Base-by-base conservation (phyloP, 805 yeast species). In the Suhomyces kilbournensis region DNA sequence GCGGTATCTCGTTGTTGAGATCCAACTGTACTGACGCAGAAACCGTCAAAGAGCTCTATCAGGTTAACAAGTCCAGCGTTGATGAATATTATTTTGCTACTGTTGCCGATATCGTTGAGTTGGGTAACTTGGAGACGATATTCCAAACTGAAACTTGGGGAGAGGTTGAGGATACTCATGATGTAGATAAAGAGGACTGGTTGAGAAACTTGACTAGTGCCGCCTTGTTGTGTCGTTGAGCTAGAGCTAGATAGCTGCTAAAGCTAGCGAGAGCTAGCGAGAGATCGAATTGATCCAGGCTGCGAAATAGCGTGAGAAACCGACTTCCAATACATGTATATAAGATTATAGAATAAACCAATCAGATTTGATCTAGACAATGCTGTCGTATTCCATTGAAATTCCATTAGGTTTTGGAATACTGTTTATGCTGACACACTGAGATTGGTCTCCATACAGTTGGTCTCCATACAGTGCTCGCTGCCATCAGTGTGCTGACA, bases 121-220 rank as follows among this genome's bases (percentile, higher is more conserved):
- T 87, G 53, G 91, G 91, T 8, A 85, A 87, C 52, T 75, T 94
- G 61, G 99, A 94, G 65, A 85, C 85, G 12, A 83, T 86, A 32
- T 82, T 81, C 69, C 99, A 94, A 71, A 88, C 96, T 34, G 84
- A 83, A 20, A 80, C 85, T 63, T 94, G 99, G 99, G 99, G 99
- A 30, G 97, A 93, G 69, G 98, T 93, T 22, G 98, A 94, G 71
- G 99, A 94, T 64, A 90, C 98, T 2, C 99, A 94, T 66, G 99
- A 94, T 67, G 97, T 94, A n/a, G 96, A 90, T 62, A 86, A 87
- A 68, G 96, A 85, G 39, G 97, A 94, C 60, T 78, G 96, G 61
- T 77, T 90, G 62, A 84, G 97, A 69, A 84, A 85, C 62, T 78
- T 94, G 46, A 84, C 93, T 34, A 81, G 90, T 58, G 92, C 96